Evolutionary conservation across 1,284 basidiomycete species (phyloP), one percentile per base, ranked within the genome.

Genomic region (Apiotrichum sp.): DNA sequence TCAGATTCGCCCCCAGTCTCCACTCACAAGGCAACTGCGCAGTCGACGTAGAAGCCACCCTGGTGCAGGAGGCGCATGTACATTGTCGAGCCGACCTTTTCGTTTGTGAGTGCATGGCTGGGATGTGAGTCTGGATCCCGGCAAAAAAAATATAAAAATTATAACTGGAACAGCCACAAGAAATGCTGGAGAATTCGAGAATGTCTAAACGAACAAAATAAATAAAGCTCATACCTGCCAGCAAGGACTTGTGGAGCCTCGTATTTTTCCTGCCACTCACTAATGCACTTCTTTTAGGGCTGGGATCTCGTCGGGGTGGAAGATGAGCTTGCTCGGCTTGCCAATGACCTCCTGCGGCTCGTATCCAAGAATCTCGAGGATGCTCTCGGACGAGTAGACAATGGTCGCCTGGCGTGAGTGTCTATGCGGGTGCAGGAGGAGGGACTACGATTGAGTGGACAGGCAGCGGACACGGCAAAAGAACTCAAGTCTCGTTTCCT

Each of bases 271-370:
- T 3, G 13, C 13, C 3, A 68, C 72, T 56, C 55, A 73, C 71
- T 66, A 70, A 47, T 70, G 69, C 3, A 68, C 61, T 46, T 68
- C 63, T 11, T 59, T 39, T 13, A 71, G 50, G 8, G 62, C 52
- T 3, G 60, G 62, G 9, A 67, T 59, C 55, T 74, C 71, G 22
- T 71, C 71, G 13, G 71, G 72, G 55, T 74, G 71, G 39, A 71
- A 68, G 9, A 69, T 56, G 38, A 62, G 57, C 43, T 65, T 68
- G 31, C 49, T 54, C n/a, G 65, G 63, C 55, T 60, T 66, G 32
- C 69, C 70, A 2, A 68, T 31, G 4, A 74, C 47, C 16, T 73
- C 70, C 2, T 51, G 14, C 2, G 66, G 62, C 11, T 58, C 53
- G 39, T 69, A 73, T 2, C 72, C 72, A 1, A 74, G 59, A 9